Base-by-base conservation (phyloP, 352 stramenopile genomes). In the Pythium angustatum region DNA sequence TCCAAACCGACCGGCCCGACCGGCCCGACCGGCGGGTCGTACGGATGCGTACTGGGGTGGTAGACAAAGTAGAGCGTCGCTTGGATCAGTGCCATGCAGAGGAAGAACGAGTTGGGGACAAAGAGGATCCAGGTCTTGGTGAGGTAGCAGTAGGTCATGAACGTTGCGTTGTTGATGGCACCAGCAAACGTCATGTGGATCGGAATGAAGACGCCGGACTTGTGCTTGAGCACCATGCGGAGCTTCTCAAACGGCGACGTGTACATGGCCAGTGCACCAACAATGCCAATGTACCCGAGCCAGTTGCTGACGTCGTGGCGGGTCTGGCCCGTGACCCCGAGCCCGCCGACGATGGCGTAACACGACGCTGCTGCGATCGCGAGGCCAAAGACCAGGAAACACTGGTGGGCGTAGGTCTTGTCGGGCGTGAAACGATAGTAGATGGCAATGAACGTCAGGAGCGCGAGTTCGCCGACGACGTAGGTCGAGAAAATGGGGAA, bases 191-290 rank as follows among this genome's bases (percentile, higher is more conserved):
- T 77, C 58, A 88, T 77, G 59, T 83, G 68, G 41, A 86, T 85
- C 10, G 79, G 77, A 44, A 88, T 75, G 65, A 80, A 78, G 40
- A 85, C 69, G 0, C 71, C 76, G 19, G 75, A 80, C 30, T 74
- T 74, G 72, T 76, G 73, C 61, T 68, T 70, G 51, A 86, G 31
- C 15, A 88, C 79, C 28, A 79, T 63, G 30, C 56, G 55, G 58
- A 86, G 71, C 43, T 81, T 88, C 36, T 82, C 73, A 43, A 88
- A 82, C 4, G 79, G 79, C 28, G 77, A 88, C 38, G 67, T 71
- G 68, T 83, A 86, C 30, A 86, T 34, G 75, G 79, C 68, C 55
- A 87, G 30, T 1, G 71, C 78, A 22, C 80, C 76, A 11, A 75
- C 22, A 55, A 79, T 79, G 11, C 62, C 58, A 45, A 86, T 51